A percentile compares a stretch with the other conserved stretches of the same genome.
These are phyloP conservation scores for Colletotrichum acutatum DNA, from an alignment of 2,329 filamentous ascomycete genomes.

Conservation along the genomic window DNA sequence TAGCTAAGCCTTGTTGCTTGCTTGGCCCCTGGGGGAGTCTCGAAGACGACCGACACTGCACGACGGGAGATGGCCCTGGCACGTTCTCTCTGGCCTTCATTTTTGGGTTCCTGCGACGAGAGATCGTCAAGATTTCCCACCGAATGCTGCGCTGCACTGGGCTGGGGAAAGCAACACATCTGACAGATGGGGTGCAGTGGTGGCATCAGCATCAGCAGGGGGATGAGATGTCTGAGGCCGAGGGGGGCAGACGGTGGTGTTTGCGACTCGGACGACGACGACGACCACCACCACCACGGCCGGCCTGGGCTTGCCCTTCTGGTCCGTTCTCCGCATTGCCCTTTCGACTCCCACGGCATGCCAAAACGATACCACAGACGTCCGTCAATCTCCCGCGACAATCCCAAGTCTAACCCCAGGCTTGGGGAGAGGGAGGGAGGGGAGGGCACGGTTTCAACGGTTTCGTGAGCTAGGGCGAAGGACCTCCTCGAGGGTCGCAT, in stretches of 20 bases:
- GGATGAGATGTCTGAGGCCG: background rate
- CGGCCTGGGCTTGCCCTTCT: background rate
- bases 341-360: slow-evolving; percentile 15
- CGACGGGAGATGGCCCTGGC: slow-evolving; percentile 29
- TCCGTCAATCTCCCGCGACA: slow-evolving; percentile 30
- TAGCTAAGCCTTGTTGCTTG: slow-evolving; percentile 1
- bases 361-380: slow-evolving; percentile 25
- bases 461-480: slow-evolving; percentile 20
- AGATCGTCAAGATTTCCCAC: slow-evolving; percentile 3
- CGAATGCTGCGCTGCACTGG: slow-evolving; percentile 3
- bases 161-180: slow-evolving; percentile 1
- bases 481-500: slow-evolving; percentile 20
- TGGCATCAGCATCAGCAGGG: background rate
- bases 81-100: slow-evolving; percentile 9
- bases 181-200: background rate
- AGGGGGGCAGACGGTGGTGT: slow-evolving; percentile 4
- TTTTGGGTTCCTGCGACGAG: slow-evolving; percentile 10
- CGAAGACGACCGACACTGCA: background rate
- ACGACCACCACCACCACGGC: background rate
- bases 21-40: background rate
- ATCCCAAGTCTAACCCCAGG: background rate
- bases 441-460: slow-evolving; percentile 27
- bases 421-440: background rate
- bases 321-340: slow-evolving; percentile 19
- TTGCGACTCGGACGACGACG: background rate